A percentile compares a stretch with the other conserved stretches of the same genome.
These are phyloP conservation scores for Claviceps sp. DNA, from an alignment of 2,329 filamentous ascomycete species.

Conservation along the genomic window DNA sequence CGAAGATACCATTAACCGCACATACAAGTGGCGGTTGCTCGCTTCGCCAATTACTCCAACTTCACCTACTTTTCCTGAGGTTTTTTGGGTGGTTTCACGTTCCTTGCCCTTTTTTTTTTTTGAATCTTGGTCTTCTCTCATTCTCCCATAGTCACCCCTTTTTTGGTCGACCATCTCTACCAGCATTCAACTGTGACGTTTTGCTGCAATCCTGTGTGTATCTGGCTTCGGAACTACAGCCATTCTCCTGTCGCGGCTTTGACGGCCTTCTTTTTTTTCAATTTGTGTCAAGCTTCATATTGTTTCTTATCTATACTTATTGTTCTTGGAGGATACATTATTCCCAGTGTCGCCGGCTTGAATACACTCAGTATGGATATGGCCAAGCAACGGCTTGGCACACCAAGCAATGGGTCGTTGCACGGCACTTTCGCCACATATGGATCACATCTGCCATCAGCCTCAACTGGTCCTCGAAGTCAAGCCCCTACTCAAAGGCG, in stretches of 20 bases:
- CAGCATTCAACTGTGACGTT: slow-evolving; percentile 4
- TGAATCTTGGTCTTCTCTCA: slow-evolving; percentile 2
- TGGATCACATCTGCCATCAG: slow-evolving; percentile 8
- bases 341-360: neutral
- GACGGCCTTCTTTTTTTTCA: slow-evolving; percentile 6
- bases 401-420: slow-evolving; percentile 27
- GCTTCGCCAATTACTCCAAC: neutral
- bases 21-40: slow-evolving; percentile 1
- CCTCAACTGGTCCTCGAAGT: slow-evolving; percentile 8
- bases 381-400: slow-evolving; percentile 16
- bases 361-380: slow-evolving; percentile 16
- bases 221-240: slow-evolving; percentile 3
- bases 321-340: neutral
- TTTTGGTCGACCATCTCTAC: slow-evolving; percentile 8
- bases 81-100: neutral
- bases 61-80: neutral
- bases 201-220: slow-evolving; percentile 2
- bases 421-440: slow-evolving; percentile 19
- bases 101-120: neutral
- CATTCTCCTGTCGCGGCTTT: slow-evolving; percentile 5
- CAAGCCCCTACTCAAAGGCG: slow-evolving; percentile 17
- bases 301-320: slow-evolving; percentile 4
- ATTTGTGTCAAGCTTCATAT: slow-evolving; percentile 4
- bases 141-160: slow-evolving; percentile 3
- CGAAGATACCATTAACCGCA: neutral